These are phyloP conservation scores for Amanita inopinata DNA, from an alignment of 768 basidiomycete genomes.

Conservation along the genomic window DNA sequence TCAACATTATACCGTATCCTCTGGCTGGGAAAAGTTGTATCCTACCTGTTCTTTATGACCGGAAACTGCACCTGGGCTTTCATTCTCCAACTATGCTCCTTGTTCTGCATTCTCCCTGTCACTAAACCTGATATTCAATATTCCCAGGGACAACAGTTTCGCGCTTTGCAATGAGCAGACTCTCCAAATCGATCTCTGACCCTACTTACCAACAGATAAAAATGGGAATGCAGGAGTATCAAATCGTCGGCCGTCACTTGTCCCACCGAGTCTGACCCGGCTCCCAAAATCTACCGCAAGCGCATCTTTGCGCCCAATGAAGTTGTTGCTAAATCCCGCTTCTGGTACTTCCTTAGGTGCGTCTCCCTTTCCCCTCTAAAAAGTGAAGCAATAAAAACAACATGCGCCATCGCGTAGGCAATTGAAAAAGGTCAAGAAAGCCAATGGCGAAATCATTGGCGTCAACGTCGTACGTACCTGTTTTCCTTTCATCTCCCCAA, in stretches of 20 bases:
- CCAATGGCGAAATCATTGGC: slow-evolving; percentile 97
- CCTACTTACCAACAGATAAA: neutral
- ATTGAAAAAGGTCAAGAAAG: slow-evolving; percentile 99
- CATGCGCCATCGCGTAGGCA: slow-evolving; percentile 53
- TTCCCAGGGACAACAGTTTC: too few species aligned
- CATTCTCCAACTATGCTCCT: too few species aligned
- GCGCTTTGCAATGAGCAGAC: too few species aligned
- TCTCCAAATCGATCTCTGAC: too few species aligned
- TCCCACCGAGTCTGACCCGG: slow-evolving; percentile 87
- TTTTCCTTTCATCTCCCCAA: slow-evolving; percentile 18
- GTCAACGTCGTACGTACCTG: slow-evolving; percentile 89
- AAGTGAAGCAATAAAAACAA: neutral
- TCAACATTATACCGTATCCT: too few species aligned
- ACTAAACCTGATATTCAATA: too few species aligned
- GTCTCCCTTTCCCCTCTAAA: slow-evolving; percentile 13
- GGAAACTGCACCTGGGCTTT: too few species aligned
- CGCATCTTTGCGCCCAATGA: slow-evolving; percentile 98
- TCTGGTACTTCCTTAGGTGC: slow-evolving; percentile 98
- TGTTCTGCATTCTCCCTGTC: too few species aligned
- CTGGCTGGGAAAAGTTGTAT: too few species aligned
- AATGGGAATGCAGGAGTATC: slow-evolving; percentile 70
- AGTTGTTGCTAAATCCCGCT: slow-evolving; percentile 97
- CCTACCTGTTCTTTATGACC: too few species aligned
- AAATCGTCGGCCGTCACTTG: slow-evolving; percentile 97
- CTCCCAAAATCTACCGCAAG: slow-evolving; percentile 99